A percentile compares a stretch with the other conserved stretches of the same genome.
These are phyloP conservation scores for Tricladium varicosporioides DNA, from an alignment of 2,329 filamentous ascomycete species.

Conservation along the genomic window DNA sequence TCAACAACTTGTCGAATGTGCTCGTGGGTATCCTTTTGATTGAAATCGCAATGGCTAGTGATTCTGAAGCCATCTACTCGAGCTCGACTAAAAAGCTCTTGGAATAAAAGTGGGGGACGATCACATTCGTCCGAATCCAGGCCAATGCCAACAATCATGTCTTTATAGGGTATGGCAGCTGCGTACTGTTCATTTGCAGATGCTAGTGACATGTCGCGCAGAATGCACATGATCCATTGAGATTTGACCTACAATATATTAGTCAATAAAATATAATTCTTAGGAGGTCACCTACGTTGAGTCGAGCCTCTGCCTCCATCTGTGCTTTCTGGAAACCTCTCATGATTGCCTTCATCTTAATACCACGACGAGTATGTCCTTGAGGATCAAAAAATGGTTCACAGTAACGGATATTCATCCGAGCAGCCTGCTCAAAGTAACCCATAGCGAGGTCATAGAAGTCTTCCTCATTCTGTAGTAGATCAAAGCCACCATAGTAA, in stretches of 20 bases:
- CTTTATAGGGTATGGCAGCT: slow-evolving; percentile 33
- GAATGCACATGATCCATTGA: slow-evolving; percentile 67
- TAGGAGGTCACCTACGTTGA: slow-evolving; percentile 49
- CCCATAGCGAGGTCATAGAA: slow-evolving; percentile 69
- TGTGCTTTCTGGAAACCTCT: slow-evolving; percentile 60
- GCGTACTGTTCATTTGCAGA: slow-evolving; percentile 48
- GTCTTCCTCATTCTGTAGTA: slow-evolving; percentile 61
- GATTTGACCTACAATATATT: slow-evolving; percentile 35
- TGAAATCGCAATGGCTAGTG: slow-evolving; percentile 62
- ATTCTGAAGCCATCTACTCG: slow-evolving; percentile 50
- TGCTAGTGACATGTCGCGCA: slow-evolving; percentile 63
- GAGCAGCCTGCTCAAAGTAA: slow-evolving; percentile 63
- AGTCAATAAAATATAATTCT: background rate
- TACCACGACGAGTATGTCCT: slow-evolving; percentile 62
- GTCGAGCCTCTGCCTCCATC: slow-evolving; percentile 53
- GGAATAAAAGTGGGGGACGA: slow-evolving; percentile 56
- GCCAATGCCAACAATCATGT: slow-evolving; percentile 53
- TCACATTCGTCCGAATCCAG: slow-evolving; percentile 60
- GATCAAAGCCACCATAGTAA: slow-evolving; percentile 73
- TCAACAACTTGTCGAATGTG: slow-evolving; percentile 50
- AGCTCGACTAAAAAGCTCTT: slow-evolving; percentile 56
- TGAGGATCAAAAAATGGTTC: slow-evolving; percentile 81
- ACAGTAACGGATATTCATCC: slow-evolving; percentile 64
- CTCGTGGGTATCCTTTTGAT: slow-evolving; percentile 67
- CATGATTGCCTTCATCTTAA: slow-evolving; percentile 61